Conservation (phyloP, 768 basidiomycete genomes). For the Zangia roseola region DNA sequence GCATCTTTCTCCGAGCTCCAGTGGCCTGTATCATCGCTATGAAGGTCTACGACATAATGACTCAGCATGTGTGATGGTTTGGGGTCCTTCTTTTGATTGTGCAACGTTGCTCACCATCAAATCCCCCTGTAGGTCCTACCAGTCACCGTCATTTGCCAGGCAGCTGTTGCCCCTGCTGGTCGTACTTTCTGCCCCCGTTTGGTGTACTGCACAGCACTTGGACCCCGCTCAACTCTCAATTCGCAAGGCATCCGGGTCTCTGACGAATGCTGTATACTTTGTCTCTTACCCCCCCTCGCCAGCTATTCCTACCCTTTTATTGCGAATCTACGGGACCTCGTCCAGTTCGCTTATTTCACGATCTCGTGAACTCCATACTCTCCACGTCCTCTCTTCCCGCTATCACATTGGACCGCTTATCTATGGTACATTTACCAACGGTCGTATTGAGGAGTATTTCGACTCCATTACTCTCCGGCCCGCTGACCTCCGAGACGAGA, state of each 20-base stretch:
- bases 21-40: conserved; percentile 11
- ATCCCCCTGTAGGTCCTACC: conserved; percentile 55
- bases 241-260: conserved; percentile 82
- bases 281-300: conserved; percentile 66
- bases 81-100: conserved; percentile 23
- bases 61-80: conserved; percentile 37
- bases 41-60: conserved; percentile 30
- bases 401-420: conserved; percentile 90
- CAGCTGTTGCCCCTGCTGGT: conserved; percentile 57
- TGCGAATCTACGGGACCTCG: conserved; percentile 91
- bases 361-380: conserved; percentile 77
- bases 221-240: conserved; percentile 54
- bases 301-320: conserved; percentile 64
- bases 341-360: conserved; percentile 87
- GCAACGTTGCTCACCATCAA: conserved; percentile 17
- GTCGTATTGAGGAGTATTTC: conserved; percentile 94
- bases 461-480: conserved; percentile 79
- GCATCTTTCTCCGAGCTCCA: conserved; percentile 35
- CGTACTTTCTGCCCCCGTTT: conserved; percentile 55
- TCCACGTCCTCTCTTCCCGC: conserved; percentile 84
- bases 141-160: conserved; percentile 51
- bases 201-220: conserved; percentile 48
- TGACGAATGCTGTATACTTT: conserved; percentile 98
- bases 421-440: conserved; percentile 94
- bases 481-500: conserved; percentile 72